Percentiles rank a stretch among this genome's conserved stretches.
Conservation (phyloP, 768 basidiomycete genomes). For the Phaeotremella skinneri region DNA sequence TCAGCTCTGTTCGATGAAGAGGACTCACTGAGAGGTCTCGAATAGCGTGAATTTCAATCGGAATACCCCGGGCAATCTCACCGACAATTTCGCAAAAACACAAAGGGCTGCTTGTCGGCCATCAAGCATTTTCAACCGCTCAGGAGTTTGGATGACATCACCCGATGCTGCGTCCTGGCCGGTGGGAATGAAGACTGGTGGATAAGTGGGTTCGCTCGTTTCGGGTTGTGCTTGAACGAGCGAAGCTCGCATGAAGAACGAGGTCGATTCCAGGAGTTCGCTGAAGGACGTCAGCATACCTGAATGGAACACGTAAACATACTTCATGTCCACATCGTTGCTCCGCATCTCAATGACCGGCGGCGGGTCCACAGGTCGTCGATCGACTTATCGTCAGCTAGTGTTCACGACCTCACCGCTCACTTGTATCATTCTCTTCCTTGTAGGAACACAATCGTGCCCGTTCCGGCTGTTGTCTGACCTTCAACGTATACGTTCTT, state of each 20-base stretch:
- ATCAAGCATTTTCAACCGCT: constrained; percentile 44
- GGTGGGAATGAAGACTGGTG: constrained; percentile 41
- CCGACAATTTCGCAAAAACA: constrained; percentile 51
- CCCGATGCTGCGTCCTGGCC: constrained; percentile 51
- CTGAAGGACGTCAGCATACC: constrained; percentile 14
- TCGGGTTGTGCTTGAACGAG: constrained; percentile 38
- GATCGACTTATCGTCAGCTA: constrained; percentile 39
- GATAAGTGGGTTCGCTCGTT: constrained; percentile 22
- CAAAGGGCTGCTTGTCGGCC: constrained; percentile 43
- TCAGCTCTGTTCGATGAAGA: constrained; percentile 8
- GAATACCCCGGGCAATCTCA: constrained; percentile 50
- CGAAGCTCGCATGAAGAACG: constrained; percentile 47
- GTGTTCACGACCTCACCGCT: constrained; percentile 13
- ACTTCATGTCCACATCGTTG: constrained; percentile 7
- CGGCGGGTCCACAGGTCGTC: constrained; percentile 52
- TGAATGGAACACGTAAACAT: not conserved
- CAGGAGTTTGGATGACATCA: constrained; percentile 49
- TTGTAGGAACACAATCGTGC: constrained; percentile 52
- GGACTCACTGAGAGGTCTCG: constrained; percentile 47
- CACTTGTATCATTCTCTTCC: constrained; percentile 53
- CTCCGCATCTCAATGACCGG: constrained; percentile 45
- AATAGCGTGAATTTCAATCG: constrained; percentile 48
- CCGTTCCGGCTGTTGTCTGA: constrained; percentile 49
- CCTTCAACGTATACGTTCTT: constrained; percentile 21
- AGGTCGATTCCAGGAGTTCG: constrained; percentile 40